phyloP scores from a whole-genome alignment of 805 yeast genomes.

The Ogataea siamensis region DNA sequence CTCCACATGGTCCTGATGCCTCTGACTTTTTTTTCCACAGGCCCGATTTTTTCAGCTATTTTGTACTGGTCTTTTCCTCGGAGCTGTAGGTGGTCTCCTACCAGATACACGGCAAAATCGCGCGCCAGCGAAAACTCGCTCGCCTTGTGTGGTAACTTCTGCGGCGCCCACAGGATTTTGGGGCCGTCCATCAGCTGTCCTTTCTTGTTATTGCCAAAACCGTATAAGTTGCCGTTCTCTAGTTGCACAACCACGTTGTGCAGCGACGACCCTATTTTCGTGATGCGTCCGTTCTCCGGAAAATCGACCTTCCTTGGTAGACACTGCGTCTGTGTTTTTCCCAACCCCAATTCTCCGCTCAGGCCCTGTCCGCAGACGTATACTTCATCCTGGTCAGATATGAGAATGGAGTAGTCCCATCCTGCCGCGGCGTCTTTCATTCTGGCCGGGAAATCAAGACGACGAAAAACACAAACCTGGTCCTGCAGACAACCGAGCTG shows the following conservation, averaged over 20 bases:
- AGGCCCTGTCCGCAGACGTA: slow-evolving; percentile 61
- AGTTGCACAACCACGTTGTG: slow-evolving; percentile 43
- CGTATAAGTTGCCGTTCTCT: slow-evolving; percentile 45
- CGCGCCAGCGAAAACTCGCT: no score
- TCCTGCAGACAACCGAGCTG: slow-evolving; percentile 20
- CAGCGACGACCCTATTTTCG: slow-evolving; percentile 38
- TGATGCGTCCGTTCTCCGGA: slow-evolving; percentile 11
- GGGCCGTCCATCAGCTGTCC: slow-evolving; percentile 46
- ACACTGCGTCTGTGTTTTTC: slow-evolving; percentile 17
- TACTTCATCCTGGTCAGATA: slow-evolving; percentile 40
- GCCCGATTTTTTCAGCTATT: slow-evolving; percentile 9
- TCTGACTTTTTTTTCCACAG: slow-evolving; percentile 6
- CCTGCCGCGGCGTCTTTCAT: slow-evolving; percentile 65
- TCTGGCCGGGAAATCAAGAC: slow-evolving; percentile 14
- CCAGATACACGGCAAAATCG: slow-evolving; percentile 47
- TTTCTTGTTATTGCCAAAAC: slow-evolving; percentile 69
- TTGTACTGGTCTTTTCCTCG: slow-evolving; percentile 37
- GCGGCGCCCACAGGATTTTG: slow-evolving; percentile 31
- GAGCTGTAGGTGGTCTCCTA: slow-evolving; percentile 20
- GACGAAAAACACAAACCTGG: slow-evolving; percentile 12
- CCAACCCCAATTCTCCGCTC: slow-evolving; percentile 74
- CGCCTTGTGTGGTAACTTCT: no score
- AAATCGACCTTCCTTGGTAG: slow-evolving; percentile 2
- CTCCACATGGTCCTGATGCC: slow-evolving; percentile 71
- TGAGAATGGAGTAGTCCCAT: slow-evolving; percentile 70